Percentiles rank a stretch among this genome's conserved stretches.
Evolutionary conservation across 2,329 filamentous ascomycete species (phyloP).

Genomic region (Fusarium hostae): DNA sequence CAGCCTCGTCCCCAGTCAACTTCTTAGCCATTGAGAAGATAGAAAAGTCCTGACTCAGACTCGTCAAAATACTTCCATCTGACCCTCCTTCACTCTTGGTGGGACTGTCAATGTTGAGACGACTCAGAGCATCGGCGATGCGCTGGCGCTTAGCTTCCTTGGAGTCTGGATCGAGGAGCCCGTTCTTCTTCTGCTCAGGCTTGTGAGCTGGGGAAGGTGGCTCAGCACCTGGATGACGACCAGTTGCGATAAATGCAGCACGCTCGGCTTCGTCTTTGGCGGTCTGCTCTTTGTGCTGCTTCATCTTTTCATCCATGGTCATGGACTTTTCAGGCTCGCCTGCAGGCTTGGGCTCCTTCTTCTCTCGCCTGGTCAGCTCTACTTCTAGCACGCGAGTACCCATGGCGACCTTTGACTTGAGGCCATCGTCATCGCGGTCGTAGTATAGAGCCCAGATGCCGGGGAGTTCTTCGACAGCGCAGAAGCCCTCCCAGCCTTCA

Average conservation of each 20-base stretch:
- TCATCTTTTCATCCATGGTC: slow-evolving; percentile 46
- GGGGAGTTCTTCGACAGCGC: slow-evolving; percentile 56
- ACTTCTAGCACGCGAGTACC: slow-evolving; percentile 65
- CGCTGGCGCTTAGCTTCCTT: slow-evolving; percentile 32
- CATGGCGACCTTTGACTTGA: slow-evolving; percentile 57
- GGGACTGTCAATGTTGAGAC: slow-evolving; percentile 30
- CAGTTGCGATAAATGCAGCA: slow-evolving; percentile 35
- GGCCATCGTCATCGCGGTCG: slow-evolving; percentile 58
- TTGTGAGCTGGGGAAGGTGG: slow-evolving; percentile 7
- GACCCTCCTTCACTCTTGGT: slow-evolving; percentile 19
- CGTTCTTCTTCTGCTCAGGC: slow-evolving; percentile 13
- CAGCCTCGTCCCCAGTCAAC: slow-evolving; percentile 33
- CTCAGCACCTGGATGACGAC: slow-evolving; percentile 29
- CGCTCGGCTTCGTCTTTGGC: slow-evolving; percentile 37
- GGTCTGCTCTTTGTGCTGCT: slow-evolving; percentile 43
- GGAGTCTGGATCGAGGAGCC: slow-evolving; percentile 15
- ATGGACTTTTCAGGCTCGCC: slow-evolving; percentile 31
- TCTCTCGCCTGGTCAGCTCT: slow-evolving; percentile 64
- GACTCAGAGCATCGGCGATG: slow-evolving; percentile 37
- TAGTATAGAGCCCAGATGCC: slow-evolving; percentile 61
- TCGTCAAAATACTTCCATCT: slow-evolving; percentile 35
- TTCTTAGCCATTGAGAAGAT: slow-evolving; percentile 40
- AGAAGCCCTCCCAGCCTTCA: slow-evolving; percentile 62
- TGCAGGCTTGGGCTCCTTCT: slow-evolving; percentile 44
- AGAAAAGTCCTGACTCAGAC: slow-evolving; percentile 39